Conservation (phyloP, 768 basidiomycete genomes). For the Rhodocollybia butyracea region DNA sequence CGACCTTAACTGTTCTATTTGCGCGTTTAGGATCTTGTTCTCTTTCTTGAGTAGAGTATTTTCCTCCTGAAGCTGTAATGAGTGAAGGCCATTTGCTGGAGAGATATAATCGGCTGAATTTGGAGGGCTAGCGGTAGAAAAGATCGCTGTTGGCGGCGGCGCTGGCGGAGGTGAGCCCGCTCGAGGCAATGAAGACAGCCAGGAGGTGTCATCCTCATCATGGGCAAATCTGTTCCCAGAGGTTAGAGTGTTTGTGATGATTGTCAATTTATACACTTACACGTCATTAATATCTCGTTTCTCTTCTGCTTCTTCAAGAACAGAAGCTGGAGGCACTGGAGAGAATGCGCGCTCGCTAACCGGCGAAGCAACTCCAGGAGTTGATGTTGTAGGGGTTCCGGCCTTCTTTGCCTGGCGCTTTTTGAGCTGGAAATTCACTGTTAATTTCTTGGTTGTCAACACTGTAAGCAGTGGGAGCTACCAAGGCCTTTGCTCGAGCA, state of each 20-base stretch:
- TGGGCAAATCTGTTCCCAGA: constrained; percentile 35
- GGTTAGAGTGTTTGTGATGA: neutral
- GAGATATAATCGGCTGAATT: constrained; percentile 5
- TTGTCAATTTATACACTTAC: constrained; percentile 46
- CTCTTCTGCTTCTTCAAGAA: constrained; percentile 26
- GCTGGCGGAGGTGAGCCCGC: constrained; percentile 32
- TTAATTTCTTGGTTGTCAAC: constrained; percentile 4
- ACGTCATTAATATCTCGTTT: constrained; percentile 58
- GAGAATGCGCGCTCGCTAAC: constrained; percentile 50
- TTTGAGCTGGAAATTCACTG: constrained; percentile 54
- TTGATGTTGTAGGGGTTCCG: constrained; percentile 23
- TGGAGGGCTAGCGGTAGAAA: constrained; percentile 14
- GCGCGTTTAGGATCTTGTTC: constrained; percentile 18
- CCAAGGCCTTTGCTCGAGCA: constrained; percentile 82
- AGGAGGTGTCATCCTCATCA: constrained; percentile 47
- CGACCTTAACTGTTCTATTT: constrained; percentile 15
- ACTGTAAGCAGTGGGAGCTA: constrained; percentile 29
- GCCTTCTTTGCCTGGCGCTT: constrained; percentile 76
- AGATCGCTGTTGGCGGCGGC: constrained; percentile 11
- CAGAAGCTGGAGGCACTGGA: constrained; percentile 43
- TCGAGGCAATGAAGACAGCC: constrained; percentile 60
- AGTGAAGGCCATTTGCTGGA: neutral
- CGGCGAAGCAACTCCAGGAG: constrained; percentile 36
- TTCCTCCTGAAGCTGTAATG: neutral
- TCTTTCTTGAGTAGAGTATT: constrained; percentile 14